Percentiles rank a stretch among this genome's conserved stretches.
Conservation (phyloP, 1,284 basidiomycete genomes). For the Ustilago vetiveriae region DNA sequence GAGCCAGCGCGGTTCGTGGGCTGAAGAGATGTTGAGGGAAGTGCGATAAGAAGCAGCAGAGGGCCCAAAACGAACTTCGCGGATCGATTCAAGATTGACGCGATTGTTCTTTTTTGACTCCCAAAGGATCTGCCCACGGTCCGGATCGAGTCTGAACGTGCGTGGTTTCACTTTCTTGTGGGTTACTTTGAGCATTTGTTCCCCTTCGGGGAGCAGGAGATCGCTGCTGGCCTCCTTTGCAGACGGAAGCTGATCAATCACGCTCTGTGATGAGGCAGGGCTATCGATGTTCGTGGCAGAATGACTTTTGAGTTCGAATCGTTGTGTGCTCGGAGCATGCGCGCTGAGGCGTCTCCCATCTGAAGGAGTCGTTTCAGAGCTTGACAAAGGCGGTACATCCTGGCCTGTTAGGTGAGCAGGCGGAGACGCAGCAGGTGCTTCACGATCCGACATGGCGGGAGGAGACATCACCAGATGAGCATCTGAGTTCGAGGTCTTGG, state of each 20-base stretch:
- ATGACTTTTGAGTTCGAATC: not conserved
- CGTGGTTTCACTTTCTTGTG: conserved; percentile 82
- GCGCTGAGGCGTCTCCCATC: not conserved
- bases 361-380: not conserved
- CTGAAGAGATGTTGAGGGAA: conserved; percentile 73
- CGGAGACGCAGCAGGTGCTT: not conserved
- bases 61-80: conserved; percentile 84
- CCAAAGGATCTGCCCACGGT: conserved; percentile 84
- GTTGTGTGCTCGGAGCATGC: not conserved
- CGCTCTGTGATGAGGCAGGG: not conserved
- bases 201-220: conserved; percentile 49
- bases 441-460: conserved; percentile 5
- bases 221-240: not conserved
- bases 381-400: not conserved
- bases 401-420: not conserved
- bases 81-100: conserved; percentile 90
- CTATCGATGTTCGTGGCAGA: not conserved
- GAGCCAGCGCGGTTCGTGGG: conserved; percentile 74
- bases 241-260: not conserved
- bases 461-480: conserved; percentile 13
- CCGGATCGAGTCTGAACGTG: conserved; percentile 78
- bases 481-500: conserved; percentile 1
- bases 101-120: conserved; percentile 76
- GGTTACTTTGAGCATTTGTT: conserved; percentile 84
- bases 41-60: conserved; percentile 81